Evolutionary conservation across 345 rosid genomes (phyloP), one percentile per base, ranked within the genome.

Genomic region (Lumnitzera littorea): DNA sequence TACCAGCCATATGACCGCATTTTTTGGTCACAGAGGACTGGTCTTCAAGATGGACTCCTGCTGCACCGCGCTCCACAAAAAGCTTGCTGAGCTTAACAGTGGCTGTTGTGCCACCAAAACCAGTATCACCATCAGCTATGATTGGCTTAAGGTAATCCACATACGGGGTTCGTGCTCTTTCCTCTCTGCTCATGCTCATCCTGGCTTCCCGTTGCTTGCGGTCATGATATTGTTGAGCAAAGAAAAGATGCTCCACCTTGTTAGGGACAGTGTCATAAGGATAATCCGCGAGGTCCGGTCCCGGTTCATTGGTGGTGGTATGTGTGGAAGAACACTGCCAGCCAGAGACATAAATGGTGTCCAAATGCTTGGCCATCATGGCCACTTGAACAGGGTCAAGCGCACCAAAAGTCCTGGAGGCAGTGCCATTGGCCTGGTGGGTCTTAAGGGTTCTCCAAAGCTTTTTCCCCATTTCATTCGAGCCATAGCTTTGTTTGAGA

Each of bases 311-410:
- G 65, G 96, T 84, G 57, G 76, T 63, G 23, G 96, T 88, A 74
- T 91, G 96, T 12, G 96, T 95, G n/a, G 99, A 95, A 13, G 96
- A 95, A 77, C 99, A 95, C 65, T 95, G 96, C 97, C 99, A 95
- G 25, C 99, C 99, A 4, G 97, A 94, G 64, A 94, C 95, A 24
- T 91, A 91, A 46, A 91, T 86, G 15, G 84, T 70, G 82, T 91
- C 97, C 58, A 91, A 71, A 78, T 86, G 84, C 71, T 86, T 91
- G 66, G 92, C 96, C 99, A 90, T 94, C 97, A 94, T 91, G 70
- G 99, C 57, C 13, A 94, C 97, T 58, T 94, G 95, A 56, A 91
- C 96, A 5, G 99, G 95, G 73, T 91, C 96, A 31, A 88, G 89
- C 6, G 97, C 95, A 15, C 96, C 96, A 16, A 94, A 88, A 48